Evolutionary conservation across 192 early-diverging fungal species (phyloP), one percentile per base, ranked within the genome.

Genomic region (Chytriomyces sp.): DNA sequence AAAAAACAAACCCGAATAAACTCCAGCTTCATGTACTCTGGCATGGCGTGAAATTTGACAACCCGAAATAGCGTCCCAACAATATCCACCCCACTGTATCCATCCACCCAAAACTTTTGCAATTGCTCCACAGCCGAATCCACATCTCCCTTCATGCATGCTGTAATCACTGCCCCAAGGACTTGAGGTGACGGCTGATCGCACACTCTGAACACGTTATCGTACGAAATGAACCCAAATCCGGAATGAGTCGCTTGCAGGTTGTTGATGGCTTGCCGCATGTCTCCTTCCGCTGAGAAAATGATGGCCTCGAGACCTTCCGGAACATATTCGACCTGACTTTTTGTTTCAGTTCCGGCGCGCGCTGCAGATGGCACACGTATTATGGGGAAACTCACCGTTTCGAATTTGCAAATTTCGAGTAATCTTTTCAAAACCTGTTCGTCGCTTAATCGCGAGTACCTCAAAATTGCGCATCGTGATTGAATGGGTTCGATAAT

Each of bases 401-500:
- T 89, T 79, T 99, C 97, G 8, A 76, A 71, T 20, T 91, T 82
- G 77, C 96, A 96, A 70, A 99, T 90, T 77, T 96, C 93, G 5
- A 88, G 81, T 62, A 99, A 79, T 67, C 97, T 89, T 18, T 89
- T 87, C 57, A 94, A 79, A 6, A 99, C 82, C 78, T 98, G 92
- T 64, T 88, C 81, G 77, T 94, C 92, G 18, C 88, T 88, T 78
- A 99, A 81, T 67, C 91, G 91, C 5, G 87, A 88, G 74, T 91
- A 99, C 18, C 96, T 88, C 64, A 99, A 81, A 72, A 97, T 96
- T 11, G 96, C 94, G 81, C 96, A 97, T 50, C 97, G 91, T 63
- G 91, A 93, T 82, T 98, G 96, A 73, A 99, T 98, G 43, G 97
- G 96, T 80, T 99, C 97, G 75, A 98, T 98, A 77, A 99, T 97